Evolutionary conservation across 176 grass and related monocot species (phyloP).

Genomic region (Aegilops speltoides): DNA sequence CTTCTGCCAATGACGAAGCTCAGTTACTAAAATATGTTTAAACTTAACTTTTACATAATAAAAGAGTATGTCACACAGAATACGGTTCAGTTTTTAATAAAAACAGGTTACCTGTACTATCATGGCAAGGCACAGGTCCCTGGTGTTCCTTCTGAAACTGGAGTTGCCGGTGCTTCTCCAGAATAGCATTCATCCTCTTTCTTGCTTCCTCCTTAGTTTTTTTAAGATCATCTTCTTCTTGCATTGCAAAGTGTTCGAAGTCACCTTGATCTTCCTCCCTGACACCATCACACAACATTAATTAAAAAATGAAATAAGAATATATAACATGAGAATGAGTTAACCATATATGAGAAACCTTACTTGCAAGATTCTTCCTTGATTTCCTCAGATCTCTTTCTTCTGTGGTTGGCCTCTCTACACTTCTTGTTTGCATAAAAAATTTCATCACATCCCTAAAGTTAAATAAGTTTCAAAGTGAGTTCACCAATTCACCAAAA

Average conservation of each 20-base stretch:
- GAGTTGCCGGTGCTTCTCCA: conserved; percentile 69
- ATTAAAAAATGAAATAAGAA: conserved; percentile 5
- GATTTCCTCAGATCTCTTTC: conserved; percentile 35
- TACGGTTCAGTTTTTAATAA: background rate
- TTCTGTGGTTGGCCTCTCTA: conserved; percentile 36
- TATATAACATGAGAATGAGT: background rate
- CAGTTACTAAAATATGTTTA: background rate
- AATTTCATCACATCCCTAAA: conserved; percentile 12
- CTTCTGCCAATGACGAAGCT: conserved; percentile 17
- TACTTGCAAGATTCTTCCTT: conserved; percentile 60
- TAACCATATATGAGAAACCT: conserved; percentile 17
- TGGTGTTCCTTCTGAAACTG: conserved; percentile 52
- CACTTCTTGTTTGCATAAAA: conserved; percentile 28
- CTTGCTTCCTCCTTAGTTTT: conserved; percentile 92
- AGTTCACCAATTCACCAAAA: background rate
- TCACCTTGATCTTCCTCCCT: conserved; percentile 80
- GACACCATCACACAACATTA: background rate
- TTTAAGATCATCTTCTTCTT: conserved; percentile 79
- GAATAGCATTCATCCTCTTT: conserved; percentile 85
- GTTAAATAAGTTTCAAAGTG: conserved; percentile 3
- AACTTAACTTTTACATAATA: background rate
- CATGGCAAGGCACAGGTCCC: conserved; percentile 34
- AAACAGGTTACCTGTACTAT: conserved; percentile 55
- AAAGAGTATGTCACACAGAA: background rate
- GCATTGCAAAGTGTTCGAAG: conserved; percentile 80